Evolutionary conservation across 1,139 yeast species (phyloP).

Genomic region (Protomyces inouyei): DNA sequence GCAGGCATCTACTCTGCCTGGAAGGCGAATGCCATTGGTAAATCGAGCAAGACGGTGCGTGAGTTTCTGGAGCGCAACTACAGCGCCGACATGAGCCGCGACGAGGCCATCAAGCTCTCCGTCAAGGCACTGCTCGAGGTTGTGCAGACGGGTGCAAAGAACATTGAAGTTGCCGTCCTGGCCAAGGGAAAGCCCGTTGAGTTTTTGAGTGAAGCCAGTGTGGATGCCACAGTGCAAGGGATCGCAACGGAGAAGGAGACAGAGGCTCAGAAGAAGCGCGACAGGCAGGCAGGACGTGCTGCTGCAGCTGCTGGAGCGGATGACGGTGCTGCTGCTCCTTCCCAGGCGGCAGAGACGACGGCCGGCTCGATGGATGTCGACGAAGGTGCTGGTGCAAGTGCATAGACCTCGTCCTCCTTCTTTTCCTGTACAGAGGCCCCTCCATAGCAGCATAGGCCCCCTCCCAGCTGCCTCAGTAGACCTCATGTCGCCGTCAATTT

Average conservation of each 20-base stretch:
- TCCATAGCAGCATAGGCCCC: no score
- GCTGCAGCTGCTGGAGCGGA: neutral
- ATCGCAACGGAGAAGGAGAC: slow-evolving; percentile 89
- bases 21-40: slow-evolving; percentile 97
- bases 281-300: slow-evolving; percentile 18
- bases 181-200: slow-evolving; percentile 54
- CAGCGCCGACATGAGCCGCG: slow-evolving; percentile 64
- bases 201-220: slow-evolving; percentile 58
- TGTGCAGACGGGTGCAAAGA: slow-evolving; percentile 96
- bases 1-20: slow-evolving; percentile 98
- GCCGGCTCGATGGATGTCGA: neutral
- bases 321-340: slow-evolving; percentile 5
- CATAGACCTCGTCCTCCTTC: neutral
- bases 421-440: no score
- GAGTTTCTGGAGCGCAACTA: slow-evolving; percentile 92
- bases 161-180: slow-evolving; percentile 87
- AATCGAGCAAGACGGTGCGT: slow-evolving; percentile 89
- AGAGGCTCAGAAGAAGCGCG: slow-evolving; percentile 79
- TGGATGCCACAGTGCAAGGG: slow-evolving; percentile 69
- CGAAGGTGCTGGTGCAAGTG: neutral
- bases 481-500: no score
- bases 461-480: no score
- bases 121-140: slow-evolving; percentile 87
- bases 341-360: neutral
- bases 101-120: slow-evolving; percentile 73